Conservation (phyloP, 2,329 filamentous ascomycete genomes). For the Phyllosticta capitalensis region DNA sequence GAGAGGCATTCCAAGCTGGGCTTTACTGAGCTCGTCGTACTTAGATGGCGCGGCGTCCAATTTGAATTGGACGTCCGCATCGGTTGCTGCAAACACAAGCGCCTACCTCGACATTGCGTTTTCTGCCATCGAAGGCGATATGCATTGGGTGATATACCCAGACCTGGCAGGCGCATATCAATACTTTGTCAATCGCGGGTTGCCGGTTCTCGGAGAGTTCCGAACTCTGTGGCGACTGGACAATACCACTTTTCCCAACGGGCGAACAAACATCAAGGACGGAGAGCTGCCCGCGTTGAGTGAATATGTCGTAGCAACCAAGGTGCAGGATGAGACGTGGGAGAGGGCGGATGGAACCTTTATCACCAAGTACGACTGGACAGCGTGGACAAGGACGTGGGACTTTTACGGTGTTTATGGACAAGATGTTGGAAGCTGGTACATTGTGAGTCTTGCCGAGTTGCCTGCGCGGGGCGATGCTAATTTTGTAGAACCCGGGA, state of each 20-base stretch:
- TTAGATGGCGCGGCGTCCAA: conserved; percentile 39
- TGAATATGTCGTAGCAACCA: conserved; percentile 36
- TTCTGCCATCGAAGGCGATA: conserved; percentile 37
- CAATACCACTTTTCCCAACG: conserved; percentile 39
- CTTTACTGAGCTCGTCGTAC: background rate
- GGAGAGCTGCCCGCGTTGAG: conserved; percentile 35
- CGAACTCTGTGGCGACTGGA: conserved; percentile 43
- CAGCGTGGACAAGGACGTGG: conserved; percentile 29
- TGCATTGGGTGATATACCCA: conserved; percentile 45
- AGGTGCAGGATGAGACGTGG: conserved; percentile 48
- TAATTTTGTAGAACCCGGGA: conserved; percentile 4
- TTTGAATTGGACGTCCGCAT: conserved; percentile 39
- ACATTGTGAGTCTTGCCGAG: conserved; percentile 24
- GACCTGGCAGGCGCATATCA: conserved; percentile 45
- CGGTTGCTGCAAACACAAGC: conserved; percentile 20
- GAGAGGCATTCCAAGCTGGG: background rate
- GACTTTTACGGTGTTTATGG: conserved; percentile 45
- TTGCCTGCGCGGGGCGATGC: background rate
- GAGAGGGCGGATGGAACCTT: conserved; percentile 38
- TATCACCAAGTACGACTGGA: conserved; percentile 45
- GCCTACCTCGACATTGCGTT: conserved; percentile 43
- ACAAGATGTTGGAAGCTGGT: conserved; percentile 41
- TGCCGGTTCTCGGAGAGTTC: conserved; percentile 42
- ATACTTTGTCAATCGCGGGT: conserved; percentile 43
- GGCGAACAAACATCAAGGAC: conserved; percentile 38